A percentile compares a stretch with the other conserved stretches of the same genome.
Conservation (phyloP, 441 rosid genomes). For the Erysimum cheiri region DNA sequence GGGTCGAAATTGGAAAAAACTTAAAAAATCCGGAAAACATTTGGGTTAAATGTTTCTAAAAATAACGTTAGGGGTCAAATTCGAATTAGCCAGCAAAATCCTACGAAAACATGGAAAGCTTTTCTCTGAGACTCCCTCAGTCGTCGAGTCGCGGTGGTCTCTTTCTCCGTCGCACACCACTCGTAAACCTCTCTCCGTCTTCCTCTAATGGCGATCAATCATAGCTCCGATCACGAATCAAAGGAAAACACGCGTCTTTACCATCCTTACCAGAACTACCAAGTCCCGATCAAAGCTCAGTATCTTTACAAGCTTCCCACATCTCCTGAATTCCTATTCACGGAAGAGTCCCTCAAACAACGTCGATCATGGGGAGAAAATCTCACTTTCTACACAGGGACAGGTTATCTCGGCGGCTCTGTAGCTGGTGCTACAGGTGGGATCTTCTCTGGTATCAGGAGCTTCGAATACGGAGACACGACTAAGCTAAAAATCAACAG, state of each 20-base stretch:
- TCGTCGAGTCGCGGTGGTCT: constrained; percentile 2
- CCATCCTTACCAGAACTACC: constrained; percentile 79
- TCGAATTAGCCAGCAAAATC: constrained; percentile 9
- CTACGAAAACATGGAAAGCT: neutral
- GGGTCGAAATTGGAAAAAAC: neutral
- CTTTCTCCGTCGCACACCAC: neutral
- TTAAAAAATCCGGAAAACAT: neutral
- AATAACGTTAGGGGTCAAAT: constrained; percentile 28
- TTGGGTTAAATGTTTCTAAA: constrained; percentile 1
- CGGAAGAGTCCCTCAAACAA: constrained; percentile 75
- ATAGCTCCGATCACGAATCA: constrained; percentile 47
- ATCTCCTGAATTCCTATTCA: constrained; percentile 86
- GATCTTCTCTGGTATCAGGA: constrained; percentile 54
- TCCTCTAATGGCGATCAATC: constrained; percentile 44
- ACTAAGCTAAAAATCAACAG: constrained; percentile 79
- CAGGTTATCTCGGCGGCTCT: constrained; percentile 74
- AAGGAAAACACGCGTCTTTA: constrained; percentile 61
- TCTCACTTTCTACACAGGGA: constrained; percentile 87
- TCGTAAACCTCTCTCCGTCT: neutral
- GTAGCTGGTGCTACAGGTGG: constrained; percentile 64
- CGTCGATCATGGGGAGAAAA: constrained; percentile 98
- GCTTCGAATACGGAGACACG: constrained; percentile 78
- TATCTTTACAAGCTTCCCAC: constrained; percentile 83
- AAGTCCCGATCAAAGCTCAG: constrained; percentile 52
- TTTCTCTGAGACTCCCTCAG: neutral